Base-by-base conservation (phyloP, 176 grass and related monocot genomes). In the Zea luxurians region DNA sequence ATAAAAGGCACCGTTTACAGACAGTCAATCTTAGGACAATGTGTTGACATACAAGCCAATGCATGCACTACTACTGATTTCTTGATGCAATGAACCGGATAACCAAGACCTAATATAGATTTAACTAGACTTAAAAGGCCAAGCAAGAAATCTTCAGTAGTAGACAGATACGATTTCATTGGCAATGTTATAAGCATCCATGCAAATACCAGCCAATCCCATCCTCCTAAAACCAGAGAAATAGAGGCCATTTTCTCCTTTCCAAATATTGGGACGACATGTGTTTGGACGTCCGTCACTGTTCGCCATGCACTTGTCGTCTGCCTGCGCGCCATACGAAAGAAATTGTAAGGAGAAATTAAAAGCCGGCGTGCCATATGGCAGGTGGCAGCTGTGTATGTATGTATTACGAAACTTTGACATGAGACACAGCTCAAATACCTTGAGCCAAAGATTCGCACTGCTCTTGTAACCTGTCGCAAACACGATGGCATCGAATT, bases 381-480 rank as follows among this genome's bases (percentile, higher is more conserved):
- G 27, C 53, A 57, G 53, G 7, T 17, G 15, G 2, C 53, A 57
- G 53, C 16, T 17, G 1, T n/a, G 7, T n/a, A 27, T 34, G 2
- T 17, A 0, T 55, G 7, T n/a, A 27, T 34, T 2, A 48, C 1
- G 13, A 48, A 48, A 46, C 40, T 9, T 9, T 66, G 3, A 4
- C 13, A 6, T 9, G 36, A 44, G 11, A 34, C 12, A 13, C 9
- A 13, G 34, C 13, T 70, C 5, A 8, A 6, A 47, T 59, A 90
- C 88, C 88, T 91, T 61, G 42, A 91, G 82, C 86, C 86, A 88
- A 2, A 37, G 13, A 71, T 70, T 75, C 0, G 20, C 9, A 1
- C 62, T 71, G 75, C 79, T 92, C 77, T 53, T 78, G 15, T 86
- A 92, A 37, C 90, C 86, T 0, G 90, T 89, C 8, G 89, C 89